Base-by-base conservation (phyloP, 805 yeast species). In the Cyberlindnera mycetangii region DNA sequence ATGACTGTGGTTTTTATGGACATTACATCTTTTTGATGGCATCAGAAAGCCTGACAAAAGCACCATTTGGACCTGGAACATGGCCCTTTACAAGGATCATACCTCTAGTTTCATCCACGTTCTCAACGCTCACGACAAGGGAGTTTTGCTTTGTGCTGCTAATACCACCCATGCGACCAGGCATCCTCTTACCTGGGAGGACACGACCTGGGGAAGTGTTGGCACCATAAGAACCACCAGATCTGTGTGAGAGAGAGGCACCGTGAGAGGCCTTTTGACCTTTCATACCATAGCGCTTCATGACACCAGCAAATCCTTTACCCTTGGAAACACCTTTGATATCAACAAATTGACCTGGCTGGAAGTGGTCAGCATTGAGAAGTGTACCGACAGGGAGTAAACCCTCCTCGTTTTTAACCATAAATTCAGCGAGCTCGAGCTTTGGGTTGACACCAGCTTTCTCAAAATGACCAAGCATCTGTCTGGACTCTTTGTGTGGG, bases 291-390 rank as follows among this genome's bases (percentile, higher is more conserved):
- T 85, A 85, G 68, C 96, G 82, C 66, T 92, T 92, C 97, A 93
- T 93, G 19, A 92, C 98, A 79, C 99, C 99, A 18, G 90, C 88
- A 64, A 89, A 89, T 10, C 99, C 99, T 67, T 93, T 93, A 68
- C 99, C 99, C 64, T 89, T 92, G 41, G 90, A 74, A 16, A 75
- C 74, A 14, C 90, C 85, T 61, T 80, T 76, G 42, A 89, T 70
- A 62, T 93, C 99, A 21, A 93, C 90, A 48, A 70, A 76, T 65
- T 89, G 93, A 24, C 97, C 98, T 15, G 70, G 72, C 45, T 80
- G 76, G 64, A 92, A 92, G 65, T 84, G 90, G 60, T 88, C 89
- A 2, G 97, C 96, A 44, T 70, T 77, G 44, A 93, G 67, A 56
- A 81, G 79, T 2, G 89, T 81, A 4, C 97, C 97, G 8, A 83